Evolutionary conservation across 495 filamentous ascomycete genomes (phyloP).

Genomic region (Penicillium pulvis): DNA sequence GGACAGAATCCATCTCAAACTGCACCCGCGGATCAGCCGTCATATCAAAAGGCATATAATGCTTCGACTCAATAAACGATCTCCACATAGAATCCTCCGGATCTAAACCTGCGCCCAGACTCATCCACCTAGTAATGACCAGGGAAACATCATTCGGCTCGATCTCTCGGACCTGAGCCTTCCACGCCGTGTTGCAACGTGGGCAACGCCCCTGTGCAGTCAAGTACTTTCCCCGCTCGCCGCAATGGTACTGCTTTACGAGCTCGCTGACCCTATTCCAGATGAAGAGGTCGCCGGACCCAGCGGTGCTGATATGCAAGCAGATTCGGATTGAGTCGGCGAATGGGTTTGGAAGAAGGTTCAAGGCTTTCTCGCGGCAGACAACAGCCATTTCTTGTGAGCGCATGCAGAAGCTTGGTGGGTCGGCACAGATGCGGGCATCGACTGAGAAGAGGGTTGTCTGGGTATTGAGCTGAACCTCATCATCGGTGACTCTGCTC

Average conservation of each 20-base stretch:
- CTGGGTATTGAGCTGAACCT: neutral
- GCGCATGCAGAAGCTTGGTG: slow-evolving; percentile 7
- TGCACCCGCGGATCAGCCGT: neutral
- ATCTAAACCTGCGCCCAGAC: slow-evolving; percentile 11
- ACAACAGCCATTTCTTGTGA: slow-evolving; percentile 9
- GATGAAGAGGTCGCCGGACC: neutral
- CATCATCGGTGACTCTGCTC: neutral
- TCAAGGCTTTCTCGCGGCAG: slow-evolving; percentile 3
- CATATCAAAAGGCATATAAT: neutral
- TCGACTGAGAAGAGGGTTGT: slow-evolving; percentile 8
- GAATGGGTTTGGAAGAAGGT: neutral
- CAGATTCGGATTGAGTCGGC: neutral
- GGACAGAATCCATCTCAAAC: slow-evolving; percentile 9
- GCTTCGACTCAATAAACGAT: neutral
- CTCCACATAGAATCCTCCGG: slow-evolving; percentile 3
- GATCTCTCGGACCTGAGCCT: slow-evolving; percentile 13
- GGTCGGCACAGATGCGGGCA: slow-evolving; percentile 4
- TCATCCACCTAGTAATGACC: slow-evolving; percentile 12
- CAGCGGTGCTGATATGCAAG: neutral
- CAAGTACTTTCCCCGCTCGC: neutral
- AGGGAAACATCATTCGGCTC: slow-evolving; percentile 11
- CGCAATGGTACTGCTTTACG: neutral
- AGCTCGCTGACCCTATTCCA: neutral
- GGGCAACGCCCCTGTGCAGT: slow-evolving; percentile 9
- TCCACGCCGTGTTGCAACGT: slow-evolving; percentile 19